Conservation (phyloP, 148 eudicot species). For the Amaranthus palmeri region DNA sequence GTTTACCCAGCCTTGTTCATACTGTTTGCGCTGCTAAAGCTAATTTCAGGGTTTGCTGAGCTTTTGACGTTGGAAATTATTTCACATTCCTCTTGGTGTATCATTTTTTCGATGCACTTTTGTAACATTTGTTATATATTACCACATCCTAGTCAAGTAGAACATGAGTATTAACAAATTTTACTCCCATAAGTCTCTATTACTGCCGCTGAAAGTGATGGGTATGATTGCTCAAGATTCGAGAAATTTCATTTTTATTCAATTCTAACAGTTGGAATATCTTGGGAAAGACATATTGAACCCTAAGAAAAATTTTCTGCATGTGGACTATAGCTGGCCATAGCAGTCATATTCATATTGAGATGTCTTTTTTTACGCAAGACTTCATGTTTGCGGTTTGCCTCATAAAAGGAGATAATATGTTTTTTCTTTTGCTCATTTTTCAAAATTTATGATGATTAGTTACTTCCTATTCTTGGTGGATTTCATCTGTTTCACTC, state of each 20-base stretch:
- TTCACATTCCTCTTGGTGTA: neutral
- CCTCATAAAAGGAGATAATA: neutral
- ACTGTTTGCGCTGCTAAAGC: neutral
- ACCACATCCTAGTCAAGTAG: neutral
- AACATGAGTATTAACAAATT: constrained; percentile 5
- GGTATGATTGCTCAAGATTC: neutral
- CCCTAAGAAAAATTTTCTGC: neutral
- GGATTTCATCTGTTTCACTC: constrained; percentile 2
- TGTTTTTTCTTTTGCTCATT: neutral
- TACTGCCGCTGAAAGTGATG: neutral
- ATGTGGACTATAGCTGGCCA: neutral
- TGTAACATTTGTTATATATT: neutral
- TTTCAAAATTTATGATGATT: neutral
- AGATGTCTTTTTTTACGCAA: neutral
- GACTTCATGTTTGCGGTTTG: too few species aligned
- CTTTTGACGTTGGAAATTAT: neutral
- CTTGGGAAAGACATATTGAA: neutral
- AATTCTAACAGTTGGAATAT: too few species aligned
- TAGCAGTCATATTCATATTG: neutral
- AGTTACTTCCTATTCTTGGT: neutral
- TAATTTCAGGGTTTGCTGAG: neutral
- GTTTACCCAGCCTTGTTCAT: too few species aligned
- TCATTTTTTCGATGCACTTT: neutral
- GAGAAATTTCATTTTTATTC: neutral
- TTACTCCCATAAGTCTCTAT: neutral